Evolutionary conservation across 352 stramenopile genomes (phyloP).

Genomic region (Phytophthora lateralis): DNA sequence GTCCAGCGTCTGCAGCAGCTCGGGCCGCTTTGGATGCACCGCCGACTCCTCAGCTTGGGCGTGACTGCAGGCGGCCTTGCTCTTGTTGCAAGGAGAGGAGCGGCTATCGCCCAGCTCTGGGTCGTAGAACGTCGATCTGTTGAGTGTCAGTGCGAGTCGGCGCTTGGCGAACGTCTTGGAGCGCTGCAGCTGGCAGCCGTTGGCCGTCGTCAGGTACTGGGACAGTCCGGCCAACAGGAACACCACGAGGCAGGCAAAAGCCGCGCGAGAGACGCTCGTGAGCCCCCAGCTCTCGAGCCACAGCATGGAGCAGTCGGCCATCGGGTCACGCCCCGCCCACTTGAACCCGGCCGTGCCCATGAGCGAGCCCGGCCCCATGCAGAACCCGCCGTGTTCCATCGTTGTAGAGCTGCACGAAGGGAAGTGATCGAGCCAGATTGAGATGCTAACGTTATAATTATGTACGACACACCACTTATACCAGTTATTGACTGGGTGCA

Average conservation of each 20-base stretch:
- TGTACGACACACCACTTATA: too few relatives aligned
- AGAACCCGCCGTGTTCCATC: constrained; percentile 42
- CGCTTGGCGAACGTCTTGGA: constrained; percentile 47
- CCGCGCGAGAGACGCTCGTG: constrained; percentile 49
- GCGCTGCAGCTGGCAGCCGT: constrained; percentile 49
- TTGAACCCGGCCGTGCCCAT: constrained; percentile 70
- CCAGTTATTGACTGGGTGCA: neutral
- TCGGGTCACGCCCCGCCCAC: constrained; percentile 45
- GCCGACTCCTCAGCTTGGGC: constrained; percentile 20
- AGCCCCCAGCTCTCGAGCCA: constrained; percentile 63
- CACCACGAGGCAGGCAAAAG: constrained; percentile 49
- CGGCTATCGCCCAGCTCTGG: constrained; percentile 23
- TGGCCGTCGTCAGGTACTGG: constrained; percentile 60
- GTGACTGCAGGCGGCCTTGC: neutral
- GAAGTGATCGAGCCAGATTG: too few relatives aligned
- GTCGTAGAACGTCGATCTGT: constrained; percentile 32
- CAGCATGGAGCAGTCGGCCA: constrained; percentile 70
- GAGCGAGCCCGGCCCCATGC: constrained; percentile 60
- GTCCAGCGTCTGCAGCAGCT: constrained; percentile 14
- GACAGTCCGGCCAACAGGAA: constrained; percentile 61
- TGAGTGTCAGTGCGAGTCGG: constrained; percentile 8
- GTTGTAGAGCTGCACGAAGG: neutral
- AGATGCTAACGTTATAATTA: too few relatives aligned
- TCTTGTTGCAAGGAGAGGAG: constrained; percentile 6
- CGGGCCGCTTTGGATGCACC: constrained; percentile 25